phyloP scores from a whole-genome alignment of 257 asterid species.

The Nicotiana sylvestris region DNA sequence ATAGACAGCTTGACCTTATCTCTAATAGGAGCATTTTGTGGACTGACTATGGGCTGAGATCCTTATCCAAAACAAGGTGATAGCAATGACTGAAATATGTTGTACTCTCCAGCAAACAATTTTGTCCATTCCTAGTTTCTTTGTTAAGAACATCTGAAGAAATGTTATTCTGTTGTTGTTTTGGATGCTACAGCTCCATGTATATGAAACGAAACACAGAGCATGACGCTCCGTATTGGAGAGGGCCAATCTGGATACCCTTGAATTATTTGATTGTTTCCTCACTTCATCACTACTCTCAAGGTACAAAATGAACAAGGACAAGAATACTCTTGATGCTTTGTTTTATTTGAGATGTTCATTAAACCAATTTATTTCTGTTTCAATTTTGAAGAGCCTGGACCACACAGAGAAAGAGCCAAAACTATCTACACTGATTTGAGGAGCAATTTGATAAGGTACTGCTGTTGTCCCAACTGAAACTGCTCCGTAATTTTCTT shows the following conservation, averaged over 20 bases:
- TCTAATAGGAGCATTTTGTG: conserved; percentile 73
- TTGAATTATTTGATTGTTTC: conserved; percentile 92
- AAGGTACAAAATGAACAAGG: conserved; percentile 38
- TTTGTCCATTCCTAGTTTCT: background rate
- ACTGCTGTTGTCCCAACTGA: conserved; percentile 10
- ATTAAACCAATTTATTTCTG: background rate
- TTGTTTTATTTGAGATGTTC: background rate
- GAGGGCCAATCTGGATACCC: conserved; percentile 99
- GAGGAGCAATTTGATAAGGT: conserved; percentile 87
- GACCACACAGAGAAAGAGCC: conserved; percentile 81
- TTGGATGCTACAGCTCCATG: conserved; percentile 47
- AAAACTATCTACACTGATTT: conserved; percentile 60
- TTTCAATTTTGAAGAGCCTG: conserved; percentile 49
- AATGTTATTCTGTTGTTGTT: background rate
- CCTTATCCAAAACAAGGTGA: conserved; percentile 90
- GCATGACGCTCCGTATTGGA: conserved; percentile 97
- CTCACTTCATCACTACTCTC: conserved; percentile 74
- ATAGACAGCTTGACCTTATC: conserved; percentile 80
- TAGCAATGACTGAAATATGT: background rate
- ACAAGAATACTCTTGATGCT: too few relatives aligned
- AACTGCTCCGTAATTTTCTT: background rate
- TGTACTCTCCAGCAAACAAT: background rate
- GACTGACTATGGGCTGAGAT: conserved; percentile 89
- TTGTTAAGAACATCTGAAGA: background rate
- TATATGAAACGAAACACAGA: conserved; percentile 96